Evolutionary conservation across 2,329 filamentous ascomycete species (phyloP).

Genomic region (Fusarium staphyleae): DNA sequence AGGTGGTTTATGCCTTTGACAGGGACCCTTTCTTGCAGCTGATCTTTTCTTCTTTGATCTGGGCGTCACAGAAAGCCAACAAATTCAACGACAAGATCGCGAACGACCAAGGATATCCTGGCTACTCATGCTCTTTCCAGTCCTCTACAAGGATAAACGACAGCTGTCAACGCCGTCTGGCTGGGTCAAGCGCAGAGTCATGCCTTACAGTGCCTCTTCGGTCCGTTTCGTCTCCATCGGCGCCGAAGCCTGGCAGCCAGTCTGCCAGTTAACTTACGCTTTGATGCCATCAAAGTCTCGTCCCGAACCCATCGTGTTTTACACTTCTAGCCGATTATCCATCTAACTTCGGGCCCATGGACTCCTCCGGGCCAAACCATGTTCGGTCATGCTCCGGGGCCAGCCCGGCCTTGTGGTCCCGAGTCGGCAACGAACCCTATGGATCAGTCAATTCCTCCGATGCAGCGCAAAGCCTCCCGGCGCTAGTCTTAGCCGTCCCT

Average conservation of each 20-base stretch:
- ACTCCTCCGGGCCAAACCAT: slow-evolving; percentile 13
- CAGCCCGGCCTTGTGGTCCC: slow-evolving; percentile 21
- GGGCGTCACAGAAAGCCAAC: background rate
- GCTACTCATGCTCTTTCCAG: background rate
- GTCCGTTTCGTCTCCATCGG: slow-evolving; percentile 14
- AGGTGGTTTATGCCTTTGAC: slow-evolving; percentile 2
- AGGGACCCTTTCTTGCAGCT: background rate
- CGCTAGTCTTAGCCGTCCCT: slow-evolving; percentile 17
- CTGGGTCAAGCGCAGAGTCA: background rate
- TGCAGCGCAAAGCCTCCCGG: slow-evolving; percentile 24
- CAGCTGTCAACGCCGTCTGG: background rate
- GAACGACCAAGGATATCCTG: slow-evolving; percentile 1
- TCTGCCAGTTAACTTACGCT: too few species aligned
- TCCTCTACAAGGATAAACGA: background rate
- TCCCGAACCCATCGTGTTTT: background rate
- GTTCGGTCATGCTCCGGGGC: slow-evolving; percentile 19
- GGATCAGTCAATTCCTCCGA: slow-evolving; percentile 33
- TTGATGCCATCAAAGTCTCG: slow-evolving; percentile 10
- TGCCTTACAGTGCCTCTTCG: slow-evolving; percentile 1
- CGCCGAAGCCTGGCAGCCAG: slow-evolving; percentile 6
- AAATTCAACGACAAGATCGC: background rate
- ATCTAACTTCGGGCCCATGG: background rate
- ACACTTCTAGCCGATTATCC: too few species aligned
- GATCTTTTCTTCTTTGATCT: background rate
- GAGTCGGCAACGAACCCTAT: slow-evolving; percentile 29